Evolutionary conservation across 2,329 filamentous ascomycete species (phyloP), one percentile per base, ranked within the genome.

Genomic region (Claviceps sp.): DNA sequence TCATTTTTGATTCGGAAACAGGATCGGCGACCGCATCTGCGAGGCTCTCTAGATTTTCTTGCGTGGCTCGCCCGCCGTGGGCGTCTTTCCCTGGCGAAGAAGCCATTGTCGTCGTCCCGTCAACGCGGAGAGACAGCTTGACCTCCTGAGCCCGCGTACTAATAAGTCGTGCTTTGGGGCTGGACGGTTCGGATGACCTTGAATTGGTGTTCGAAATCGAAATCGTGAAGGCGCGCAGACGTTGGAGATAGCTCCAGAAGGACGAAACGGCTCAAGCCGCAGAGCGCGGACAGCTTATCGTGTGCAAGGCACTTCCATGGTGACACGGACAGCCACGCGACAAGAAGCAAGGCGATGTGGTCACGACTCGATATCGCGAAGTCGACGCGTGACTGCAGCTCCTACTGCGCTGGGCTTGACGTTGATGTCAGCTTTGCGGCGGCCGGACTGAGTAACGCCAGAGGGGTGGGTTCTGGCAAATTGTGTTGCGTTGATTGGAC

Each of bases 311-410:
- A 20, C 11, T 16, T 16, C 34, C 49, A 51, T 51, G 49, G 49
- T 44, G 49, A 30, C 41, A 50, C 49, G 26, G 46, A 20, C 34
- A 26, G 42, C 24, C 49, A 50, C 26, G 41, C 48, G 48, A 50
- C 41, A 42, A 37, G 30, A 34, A 5, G 42, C 26, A 34, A 34
- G 30, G 11, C 26, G 22, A 43, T 22, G 49, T 46, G 14, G 41
- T 46, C 13, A 46, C 42, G 18, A 22, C 20, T 43, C 18, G 30
- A 46, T 34, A 43, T 42, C 44, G 47, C 37, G 22, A 40, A 16
- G 6, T 47, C 43, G 41, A 43, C 40, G 40, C 16, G 6, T 42
- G 40, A 20, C 16, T 30, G 26, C 26, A 30, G 26, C 26, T 9
- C 26, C 26, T 30, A 30, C 13, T 40, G 13, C 37, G 37, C 40